Evolutionary conservation across 2,329 filamentous ascomycete species (phyloP), one percentile per base, ranked within the genome.

Genomic region (Neurospora sp.): DNA sequence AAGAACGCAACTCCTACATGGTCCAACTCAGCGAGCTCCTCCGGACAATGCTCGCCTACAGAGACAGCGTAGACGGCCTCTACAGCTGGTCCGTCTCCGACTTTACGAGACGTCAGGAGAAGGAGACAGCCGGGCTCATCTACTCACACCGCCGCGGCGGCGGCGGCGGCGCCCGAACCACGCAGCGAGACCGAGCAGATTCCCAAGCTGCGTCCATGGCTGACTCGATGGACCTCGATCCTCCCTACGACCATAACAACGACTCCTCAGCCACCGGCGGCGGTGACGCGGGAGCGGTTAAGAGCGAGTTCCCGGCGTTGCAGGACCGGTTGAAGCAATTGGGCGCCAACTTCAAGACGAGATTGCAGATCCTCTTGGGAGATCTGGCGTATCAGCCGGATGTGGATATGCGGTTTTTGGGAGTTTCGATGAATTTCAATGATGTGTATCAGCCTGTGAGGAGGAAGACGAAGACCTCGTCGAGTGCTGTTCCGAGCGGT

Each of bases 381-480:
- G 96, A 99, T 79, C 80, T 99, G 73, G 91, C 93, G 8, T 95
- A 96, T 81, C 95, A 98, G 80, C 91, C 93, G 0, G 96, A 99
- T 79, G 90, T 94, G 68, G 96, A 99, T 79, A 92, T 99, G 89
- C 87, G 95, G 69, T 98, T 98, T 83, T 82, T 99, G 74, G 96
- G 93, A 46, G 93, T 98, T 66, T 92, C 96, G 52, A 98, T 99
- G 93, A 99, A 98, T 81, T 99, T 98, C 81, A 99, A 99, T 80
- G 95, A 98, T 78, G 92, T 97, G 36, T 98, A 98, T 80, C 88
- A 92, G 80, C 92, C 92, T 15, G 87, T 89, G 65, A 85, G 89
- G 76, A 87, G 89, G 78, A 89, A 89, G 81, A 81, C 85, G 70
- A 85, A 83, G 79, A 68, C 43, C 15, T 62, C 52, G 11, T 68